Conservation (phyloP, 306 rosid species). For the Gynostemma pentaphyllum region DNA sequence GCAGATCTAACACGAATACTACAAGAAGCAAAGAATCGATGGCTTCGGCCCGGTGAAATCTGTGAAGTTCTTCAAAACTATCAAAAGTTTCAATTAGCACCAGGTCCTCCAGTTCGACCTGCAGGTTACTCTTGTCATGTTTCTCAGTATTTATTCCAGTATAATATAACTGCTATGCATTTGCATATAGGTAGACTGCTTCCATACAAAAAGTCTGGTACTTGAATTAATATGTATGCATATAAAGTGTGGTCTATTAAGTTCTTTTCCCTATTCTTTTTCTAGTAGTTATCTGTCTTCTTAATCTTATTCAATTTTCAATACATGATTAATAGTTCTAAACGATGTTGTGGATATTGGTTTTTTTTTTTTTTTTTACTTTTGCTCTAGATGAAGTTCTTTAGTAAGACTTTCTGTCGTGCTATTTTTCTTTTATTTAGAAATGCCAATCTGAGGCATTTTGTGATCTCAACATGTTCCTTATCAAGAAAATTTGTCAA, state of each 20-base stretch:
- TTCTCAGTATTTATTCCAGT: neutral
- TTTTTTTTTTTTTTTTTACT: too few species aligned
- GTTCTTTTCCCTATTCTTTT: neutral
- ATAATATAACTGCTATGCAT: neutral
- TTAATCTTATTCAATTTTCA: too few species aligned
- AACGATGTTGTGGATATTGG: too few species aligned
- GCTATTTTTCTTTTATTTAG: too few species aligned
- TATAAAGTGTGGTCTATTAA: neutral
- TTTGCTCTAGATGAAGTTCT: too few species aligned
- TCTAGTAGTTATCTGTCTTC: neutral
- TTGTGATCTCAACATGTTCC: neutral
- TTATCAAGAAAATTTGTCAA: neutral
- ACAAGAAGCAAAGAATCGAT: slow-evolving; percentile 45
- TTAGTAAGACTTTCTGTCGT: too few species aligned
- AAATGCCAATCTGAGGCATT: neutral
- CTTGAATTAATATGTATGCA: neutral
- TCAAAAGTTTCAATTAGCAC: slow-evolving; percentile 33
- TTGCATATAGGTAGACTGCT: neutral
- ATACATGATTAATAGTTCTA: too few species aligned
- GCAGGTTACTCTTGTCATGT: slow-evolving; percentile 31
- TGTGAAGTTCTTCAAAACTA: slow-evolving; percentile 57
- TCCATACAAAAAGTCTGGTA: neutral
- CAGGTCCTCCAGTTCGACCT: slow-evolving; percentile 48
- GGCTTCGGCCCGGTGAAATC: slow-evolving; percentile 71
- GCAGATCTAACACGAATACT: slow-evolving; percentile 15